phyloP scores from a whole-genome alignment of 2,329 filamentous ascomycete genomes.

The Aureobasidium namibiae region DNA sequence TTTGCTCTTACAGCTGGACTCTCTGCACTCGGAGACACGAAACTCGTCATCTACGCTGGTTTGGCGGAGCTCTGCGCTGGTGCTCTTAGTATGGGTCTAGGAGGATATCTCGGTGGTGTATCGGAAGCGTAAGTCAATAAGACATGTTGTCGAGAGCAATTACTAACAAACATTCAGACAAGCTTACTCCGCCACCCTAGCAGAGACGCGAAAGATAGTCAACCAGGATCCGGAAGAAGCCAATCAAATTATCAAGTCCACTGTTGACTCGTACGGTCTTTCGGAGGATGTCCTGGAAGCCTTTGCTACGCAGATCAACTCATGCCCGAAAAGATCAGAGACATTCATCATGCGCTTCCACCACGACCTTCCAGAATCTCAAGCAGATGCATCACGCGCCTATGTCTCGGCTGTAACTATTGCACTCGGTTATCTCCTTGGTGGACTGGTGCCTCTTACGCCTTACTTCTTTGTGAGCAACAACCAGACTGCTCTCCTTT shows the following conservation, averaged over 20 bases:
- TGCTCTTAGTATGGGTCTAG: constrained; percentile 35
- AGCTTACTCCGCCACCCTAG: constrained; percentile 9
- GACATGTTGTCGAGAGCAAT: background rate
- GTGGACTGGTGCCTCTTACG: constrained; percentile 61
- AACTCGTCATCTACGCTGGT: constrained; percentile 33
- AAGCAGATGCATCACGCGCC: constrained; percentile 33
- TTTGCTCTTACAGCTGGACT: constrained; percentile 36
- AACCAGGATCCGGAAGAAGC: background rate
- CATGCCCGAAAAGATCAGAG: background rate
- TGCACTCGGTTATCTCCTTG: constrained; percentile 60
- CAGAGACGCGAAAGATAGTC: background rate
- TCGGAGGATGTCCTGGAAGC: background rate
- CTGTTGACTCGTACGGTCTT: background rate
- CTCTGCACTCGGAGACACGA: constrained; percentile 31
- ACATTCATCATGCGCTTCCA: constrained; percentile 20
- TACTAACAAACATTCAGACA: background rate
- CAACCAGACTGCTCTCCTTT: constrained; percentile 45
- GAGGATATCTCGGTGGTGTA: constrained; percentile 38
- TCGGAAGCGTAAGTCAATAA: constrained; percentile 35
- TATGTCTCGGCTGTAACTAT: constrained; percentile 56
- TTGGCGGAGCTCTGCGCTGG: constrained; percentile 35
- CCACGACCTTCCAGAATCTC: constrained; percentile 37
- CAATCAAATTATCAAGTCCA: background rate
- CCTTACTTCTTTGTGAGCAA: constrained; percentile 55
- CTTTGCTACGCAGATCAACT: constrained; percentile 1